Base-by-base conservation (phyloP, 2,329 filamentous ascomycete genomes). In the Thelonectria rubi region DNA sequence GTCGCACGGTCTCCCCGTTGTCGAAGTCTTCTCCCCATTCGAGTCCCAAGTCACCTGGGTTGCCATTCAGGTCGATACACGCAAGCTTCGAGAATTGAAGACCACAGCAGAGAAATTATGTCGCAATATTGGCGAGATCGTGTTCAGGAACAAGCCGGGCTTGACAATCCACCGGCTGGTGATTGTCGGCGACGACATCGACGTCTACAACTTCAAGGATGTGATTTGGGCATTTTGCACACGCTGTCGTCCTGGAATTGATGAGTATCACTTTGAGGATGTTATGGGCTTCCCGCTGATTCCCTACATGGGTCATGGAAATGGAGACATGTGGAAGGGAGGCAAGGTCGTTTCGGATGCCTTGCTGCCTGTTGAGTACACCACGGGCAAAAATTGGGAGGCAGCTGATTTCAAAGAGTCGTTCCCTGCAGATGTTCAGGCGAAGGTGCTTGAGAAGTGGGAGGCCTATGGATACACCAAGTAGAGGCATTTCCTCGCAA, bases 11-110 rank as follows among this genome's bases (percentile, higher is more conserved):
- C 71, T 84, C 2, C 82, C 82, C 0, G 73, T 84, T 53, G 78
- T 66, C 3, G 78, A 83, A 12, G 76, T 77, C 1, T 81, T 78
- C 62, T 64, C 80, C 0, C 80, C 80, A 0, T 80, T 82, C 50
- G 79, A 82, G 60, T 75, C 79, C 0, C 79, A 82, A 58, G 81
- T 80, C 0, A 83, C 78, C 0, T 85, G 82, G 82, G 75, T 76
- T 0, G 81, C 74, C 0, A 65, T 90, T 68, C 81, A 87, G 60
- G 81, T 88, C 20, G 86, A 90, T 69, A 84, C 81, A 1, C 76
- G 79, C 6, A 84, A 84, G 68, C 79, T 89, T 9, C 82, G 83
- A 30, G 78, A 81, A 9, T 81, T 87, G 80, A 82, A 86, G 46
- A 83, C 81, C 15, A 83, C 71, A 1, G 55, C 78, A 0, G 62